Percentiles rank a stretch among this genome's conserved stretches.
These are phyloP conservation scores for Stemphylium beticola DNA, from an alignment of 2,329 filamentous ascomycete species.

Conservation along the genomic window DNA sequence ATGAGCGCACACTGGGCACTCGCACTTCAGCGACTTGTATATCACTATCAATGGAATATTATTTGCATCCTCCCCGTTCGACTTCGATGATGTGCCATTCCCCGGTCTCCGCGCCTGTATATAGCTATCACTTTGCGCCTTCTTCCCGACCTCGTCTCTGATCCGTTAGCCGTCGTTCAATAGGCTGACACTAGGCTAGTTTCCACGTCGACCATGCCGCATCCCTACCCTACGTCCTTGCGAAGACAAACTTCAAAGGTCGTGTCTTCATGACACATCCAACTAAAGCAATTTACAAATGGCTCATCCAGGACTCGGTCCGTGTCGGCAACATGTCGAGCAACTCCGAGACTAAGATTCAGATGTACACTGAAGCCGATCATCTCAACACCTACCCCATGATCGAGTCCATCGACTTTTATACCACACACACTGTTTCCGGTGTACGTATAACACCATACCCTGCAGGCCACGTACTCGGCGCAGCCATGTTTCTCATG, in stretches of 20 bases:
- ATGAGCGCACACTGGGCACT: slow-evolving; percentile 24
- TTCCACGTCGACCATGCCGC: slow-evolving; percentile 99
- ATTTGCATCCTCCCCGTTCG: slow-evolving; percentile 44
- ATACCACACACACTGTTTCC: slow-evolving; percentile 96
- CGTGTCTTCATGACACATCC: slow-evolving; percentile 99
- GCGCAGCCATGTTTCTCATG: slow-evolving; percentile 97
- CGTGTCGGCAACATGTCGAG: slow-evolving; percentile 77
- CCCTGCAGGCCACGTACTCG: slow-evolving; percentile 95
- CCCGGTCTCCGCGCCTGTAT: slow-evolving; percentile 27
- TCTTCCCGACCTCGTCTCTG: slow-evolving; percentile 1
- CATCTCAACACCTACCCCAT: slow-evolving; percentile 90
- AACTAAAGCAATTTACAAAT: slow-evolving; percentile 99
- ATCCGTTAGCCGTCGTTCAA: neutral
- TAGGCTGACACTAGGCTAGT: slow-evolving; percentile 59
- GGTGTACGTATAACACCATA: slow-evolving; percentile 97
- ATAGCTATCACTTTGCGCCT: slow-evolving; percentile 20
- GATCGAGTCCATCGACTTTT: slow-evolving; percentile 98
- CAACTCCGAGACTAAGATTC: slow-evolving; percentile 66
- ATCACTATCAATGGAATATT: slow-evolving; percentile 51
- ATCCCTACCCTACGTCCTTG: slow-evolving; percentile 94
- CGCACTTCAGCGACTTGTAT: slow-evolving; percentile 41
- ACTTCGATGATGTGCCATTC: slow-evolving; percentile 45
- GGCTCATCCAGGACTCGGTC: slow-evolving; percentile 97
- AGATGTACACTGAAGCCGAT: slow-evolving; percentile 92
- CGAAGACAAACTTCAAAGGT: slow-evolving; percentile 97